Percentiles rank a stretch among this genome's conserved stretches.
Evolutionary conservation across 2,329 filamentous ascomycete genomes (phyloP).

Genomic region (Hypoxylon sp.): DNA sequence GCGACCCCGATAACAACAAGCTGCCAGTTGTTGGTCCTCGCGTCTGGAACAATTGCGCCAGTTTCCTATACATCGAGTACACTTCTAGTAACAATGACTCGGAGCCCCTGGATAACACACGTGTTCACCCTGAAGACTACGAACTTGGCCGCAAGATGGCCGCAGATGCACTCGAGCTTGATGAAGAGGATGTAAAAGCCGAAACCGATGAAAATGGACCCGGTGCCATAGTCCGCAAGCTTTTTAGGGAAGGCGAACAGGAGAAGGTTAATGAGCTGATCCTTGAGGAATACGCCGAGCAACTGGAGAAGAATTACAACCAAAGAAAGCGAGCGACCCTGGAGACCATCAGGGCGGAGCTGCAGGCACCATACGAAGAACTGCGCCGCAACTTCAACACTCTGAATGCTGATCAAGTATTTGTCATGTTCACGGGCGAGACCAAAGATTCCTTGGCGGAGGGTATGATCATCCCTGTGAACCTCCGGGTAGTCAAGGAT

Average conservation of each 20-base stretch:
- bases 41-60: slow-evolving; percentile 97
- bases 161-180: slow-evolving; percentile 93
- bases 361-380: slow-evolving; percentile 94
- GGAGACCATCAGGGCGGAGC: slow-evolving; percentile 93
- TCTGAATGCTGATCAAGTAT: slow-evolving; percentile 81
- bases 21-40: slow-evolving; percentile 85
- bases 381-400: slow-evolving; percentile 82
- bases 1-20: slow-evolving; percentile 83
- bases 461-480: slow-evolving; percentile 92
- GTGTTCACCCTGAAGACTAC: slow-evolving; percentile 98
- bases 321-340: slow-evolving; percentile 95
- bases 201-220: slow-evolving; percentile 91
- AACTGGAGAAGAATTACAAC: slow-evolving; percentile 91
- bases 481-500: slow-evolving; percentile 87
- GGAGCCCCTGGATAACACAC: slow-evolving; percentile 95
- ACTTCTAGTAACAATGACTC: slow-evolving; percentile 84
- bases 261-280: slow-evolving; percentile 97
- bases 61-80: slow-evolving; percentile 91
- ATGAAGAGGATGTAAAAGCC: slow-evolving; percentile 97
- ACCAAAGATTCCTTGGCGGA: slow-evolving; percentile 84
- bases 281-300: slow-evolving; percentile 95
- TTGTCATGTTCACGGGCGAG: slow-evolving; percentile 97
- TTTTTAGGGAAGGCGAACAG: slow-evolving; percentile 94
- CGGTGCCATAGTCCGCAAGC: slow-evolving; percentile 90
- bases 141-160: slow-evolving; percentile 98